These are phyloP conservation scores for Diaporthe helianthi DNA, from an alignment of 2,329 filamentous ascomycete genomes.

Conservation along the genomic window DNA sequence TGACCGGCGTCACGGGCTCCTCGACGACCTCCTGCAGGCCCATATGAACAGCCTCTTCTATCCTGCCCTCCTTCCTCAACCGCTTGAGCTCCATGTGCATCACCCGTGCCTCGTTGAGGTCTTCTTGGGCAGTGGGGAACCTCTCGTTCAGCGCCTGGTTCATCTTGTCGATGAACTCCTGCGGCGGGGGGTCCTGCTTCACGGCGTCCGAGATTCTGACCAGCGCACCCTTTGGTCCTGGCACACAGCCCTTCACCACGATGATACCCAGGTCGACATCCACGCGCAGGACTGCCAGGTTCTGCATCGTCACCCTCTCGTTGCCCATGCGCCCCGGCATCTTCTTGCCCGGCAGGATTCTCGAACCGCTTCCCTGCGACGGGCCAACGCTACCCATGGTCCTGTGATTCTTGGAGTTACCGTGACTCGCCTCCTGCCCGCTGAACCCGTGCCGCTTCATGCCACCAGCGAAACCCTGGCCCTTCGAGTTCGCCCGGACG, in stretches of 20 bases:
- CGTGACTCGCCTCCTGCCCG: conserved; percentile 91
- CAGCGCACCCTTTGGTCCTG: conserved; percentile 85
- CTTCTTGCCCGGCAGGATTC: conserved; percentile 94
- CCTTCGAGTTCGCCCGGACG: conserved; percentile 77
- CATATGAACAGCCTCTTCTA: conserved; percentile 43
- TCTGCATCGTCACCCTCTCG: conserved; percentile 87
- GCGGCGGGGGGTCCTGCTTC: conserved; percentile 73
- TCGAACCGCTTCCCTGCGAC: conserved; percentile 88
- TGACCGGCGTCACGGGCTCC: background rate
- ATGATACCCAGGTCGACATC: conserved; percentile 88
- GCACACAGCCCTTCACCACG: conserved; percentile 84
- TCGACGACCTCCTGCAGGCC: conserved; percentile 36
- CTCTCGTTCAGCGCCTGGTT: conserved; percentile 53
- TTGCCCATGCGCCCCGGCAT: conserved; percentile 98
- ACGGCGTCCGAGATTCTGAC: conserved; percentile 89
- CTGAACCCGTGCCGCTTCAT: conserved; percentile 96
- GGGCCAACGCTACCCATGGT: conserved; percentile 90
- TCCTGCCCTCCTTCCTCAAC: conserved; percentile 51
- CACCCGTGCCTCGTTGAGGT: conserved; percentile 56
- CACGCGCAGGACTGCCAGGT: conserved; percentile 86
- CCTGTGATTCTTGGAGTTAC: conserved; percentile 93
- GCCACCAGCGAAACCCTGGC: conserved; percentile 93
- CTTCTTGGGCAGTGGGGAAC: conserved; percentile 53
- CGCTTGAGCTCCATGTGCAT: conserved; percentile 62
- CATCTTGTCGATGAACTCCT: conserved; percentile 57